Percentiles rank a stretch among this genome's conserved stretches.
phyloP scores from a whole-genome alignment of 768 basidiomycete genomes.

The Calocybe indica region DNA sequence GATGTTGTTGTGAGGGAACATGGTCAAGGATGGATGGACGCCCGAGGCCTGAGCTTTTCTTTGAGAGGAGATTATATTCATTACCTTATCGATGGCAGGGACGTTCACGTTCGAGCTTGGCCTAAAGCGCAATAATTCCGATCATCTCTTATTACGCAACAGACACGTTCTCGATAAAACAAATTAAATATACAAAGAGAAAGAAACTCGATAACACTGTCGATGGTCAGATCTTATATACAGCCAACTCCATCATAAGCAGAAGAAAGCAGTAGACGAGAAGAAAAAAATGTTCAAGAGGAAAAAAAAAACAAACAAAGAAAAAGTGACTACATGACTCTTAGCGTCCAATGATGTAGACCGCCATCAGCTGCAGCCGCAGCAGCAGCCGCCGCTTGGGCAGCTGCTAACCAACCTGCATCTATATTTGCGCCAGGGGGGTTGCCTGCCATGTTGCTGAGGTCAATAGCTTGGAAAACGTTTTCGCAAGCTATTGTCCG shows the following conservation, averaged over 20 bases:
- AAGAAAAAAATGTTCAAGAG: not conserved
- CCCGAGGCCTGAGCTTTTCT: too few species aligned
- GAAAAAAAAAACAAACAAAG: not conserved
- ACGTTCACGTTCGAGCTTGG: not conserved
- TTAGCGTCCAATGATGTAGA: constrained; percentile 73
- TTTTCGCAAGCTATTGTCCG: constrained; percentile 81
- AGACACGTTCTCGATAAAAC: too few species aligned
- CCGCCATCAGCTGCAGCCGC: constrained; percentile 61
- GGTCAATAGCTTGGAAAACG: constrained; percentile 65
- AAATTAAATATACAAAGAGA: too few species aligned
- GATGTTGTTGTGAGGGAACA: constrained; percentile 51
- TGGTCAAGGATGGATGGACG: constrained; percentile 10
- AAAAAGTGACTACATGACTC: constrained; percentile 54
- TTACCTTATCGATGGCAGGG: constrained; percentile 11
- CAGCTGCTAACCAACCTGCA: constrained; percentile 68
- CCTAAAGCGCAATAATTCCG: too few species aligned
- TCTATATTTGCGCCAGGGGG: constrained; percentile 46
- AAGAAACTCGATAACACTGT: too few species aligned
- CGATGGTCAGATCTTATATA: too few species aligned
- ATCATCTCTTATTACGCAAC: too few species aligned
- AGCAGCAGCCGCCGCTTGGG: constrained; percentile 59
- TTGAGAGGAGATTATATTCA: too few species aligned
- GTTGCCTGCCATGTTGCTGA: constrained; percentile 43
- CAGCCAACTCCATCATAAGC: too few species aligned
- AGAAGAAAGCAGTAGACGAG: too few species aligned